Base-by-base conservation (phyloP, 495 filamentous ascomycete species). In the Annulohypoxylon bovei region DNA sequence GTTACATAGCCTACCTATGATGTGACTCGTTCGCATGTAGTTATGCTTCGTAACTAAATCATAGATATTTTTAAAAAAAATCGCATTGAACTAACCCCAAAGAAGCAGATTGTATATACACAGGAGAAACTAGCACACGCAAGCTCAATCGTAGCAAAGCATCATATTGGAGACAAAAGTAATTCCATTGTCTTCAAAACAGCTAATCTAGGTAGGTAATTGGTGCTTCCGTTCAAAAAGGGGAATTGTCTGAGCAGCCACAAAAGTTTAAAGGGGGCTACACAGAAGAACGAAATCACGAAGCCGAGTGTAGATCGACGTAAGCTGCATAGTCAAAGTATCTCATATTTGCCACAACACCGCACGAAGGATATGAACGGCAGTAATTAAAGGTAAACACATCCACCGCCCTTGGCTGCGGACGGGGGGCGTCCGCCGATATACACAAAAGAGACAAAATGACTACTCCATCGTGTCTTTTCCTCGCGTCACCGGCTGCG, bases 361-460 rank as follows among this genome's bases (percentile, higher is more conserved):
- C 49, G 46, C 40, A 54, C 27, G 57, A 23, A 53, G 27, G 58
- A 58, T 49, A 46, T 28, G 32, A 52, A 25, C 40, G n/a, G 53
- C 12, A 61, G 50, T 37, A 71, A 67, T 60, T 70, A 65, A 9
- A 58, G 52, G 44, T 44, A 20, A 18, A 58, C 12, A n/a, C 62
- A 53, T 62, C 33, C 44, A 47, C 35, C 42, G 14, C 40, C 62
- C 44, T 52, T 11, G 4, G 33, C 27, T 50, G 30, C 53, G 37
- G 44, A 52, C 42, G 44, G 27, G 28, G 37, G n/a, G n/a, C 50
- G 37, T 14, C 46, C 27, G 58, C 53, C 44, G 18, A 59, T 64
- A 67, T 33, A 70, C 59, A 67, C 64, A 72, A 67, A 71, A 62
- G 64, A 72, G 64, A 67, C 32, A 59, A 39, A 71, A 67, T 71